Conservation (phyloP, 805 yeast genomes). For the Schwanniomyces occidentalis region DNA sequence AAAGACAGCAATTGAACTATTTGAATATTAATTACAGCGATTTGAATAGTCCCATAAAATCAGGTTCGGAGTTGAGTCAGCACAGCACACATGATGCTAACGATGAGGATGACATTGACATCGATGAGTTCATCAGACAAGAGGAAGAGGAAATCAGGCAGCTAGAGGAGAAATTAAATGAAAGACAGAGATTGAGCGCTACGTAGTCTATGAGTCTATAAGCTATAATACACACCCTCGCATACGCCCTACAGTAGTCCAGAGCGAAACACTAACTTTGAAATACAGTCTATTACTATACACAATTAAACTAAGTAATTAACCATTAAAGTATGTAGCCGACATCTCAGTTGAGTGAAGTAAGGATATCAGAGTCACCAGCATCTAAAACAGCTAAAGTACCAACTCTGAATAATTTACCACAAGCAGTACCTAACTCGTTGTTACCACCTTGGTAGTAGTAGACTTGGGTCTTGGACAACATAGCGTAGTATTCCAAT, state of each 20-base stretch:
- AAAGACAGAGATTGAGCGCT: constrained; percentile 11
- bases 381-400: constrained; percentile 94
- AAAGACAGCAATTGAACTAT: constrained; percentile 37
- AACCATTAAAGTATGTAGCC: not conserved
- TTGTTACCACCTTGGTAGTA: constrained; percentile 99
- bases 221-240: no score
- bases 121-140: constrained; percentile 40
- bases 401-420: constrained; percentile 99
- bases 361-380: constrained; percentile 99
- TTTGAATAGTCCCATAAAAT: constrained; percentile 15
- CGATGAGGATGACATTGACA: constrained; percentile 20
- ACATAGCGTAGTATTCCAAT: constrained; percentile 99
- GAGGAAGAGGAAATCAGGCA: constrained; percentile 48
- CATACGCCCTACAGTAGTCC: no score
- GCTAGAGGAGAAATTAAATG: constrained; percentile 39
- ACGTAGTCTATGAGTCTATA: no score
- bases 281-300: constrained; percentile 13
- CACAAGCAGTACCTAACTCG: constrained; percentile 99
- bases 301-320: constrained; percentile 5
- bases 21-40: constrained; percentile 22
- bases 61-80: constrained; percentile 7
- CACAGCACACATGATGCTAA: constrained; percentile 5
- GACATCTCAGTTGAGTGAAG: constrained; percentile 44
- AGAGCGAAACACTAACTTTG: no score
- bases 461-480: constrained; percentile 95